Evolutionary conservation across 1,284 basidiomycete genomes (phyloP), one percentile per base, ranked within the genome.

Genomic region (Salmacisia buchloeana): DNA sequence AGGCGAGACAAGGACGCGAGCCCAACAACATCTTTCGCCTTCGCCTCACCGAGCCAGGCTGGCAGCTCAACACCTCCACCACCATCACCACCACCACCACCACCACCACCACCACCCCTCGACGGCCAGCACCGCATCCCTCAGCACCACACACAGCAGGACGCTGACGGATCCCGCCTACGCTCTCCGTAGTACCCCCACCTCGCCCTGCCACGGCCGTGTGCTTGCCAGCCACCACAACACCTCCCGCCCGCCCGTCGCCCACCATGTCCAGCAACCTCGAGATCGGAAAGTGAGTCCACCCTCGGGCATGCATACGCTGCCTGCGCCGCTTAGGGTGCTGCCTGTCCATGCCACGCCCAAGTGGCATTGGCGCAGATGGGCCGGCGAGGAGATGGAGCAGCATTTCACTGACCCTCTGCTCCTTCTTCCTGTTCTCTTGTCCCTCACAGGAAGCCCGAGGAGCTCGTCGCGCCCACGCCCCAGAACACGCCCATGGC

Each of bases 401-500:
- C 39, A 15, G 39, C 39, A 5, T 15, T 18, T 4, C 15, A 5
- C 46, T 27, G 29, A 25, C 46, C 6, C 5, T 9, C 23, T 27
- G 7, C 46, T 52, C 21, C 18, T 18, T 4, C 27, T 5, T 52
- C 5, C 5, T 52, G 45, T 27, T 5, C 23, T 23, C 15, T 46
- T 27, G 39, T 31, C 49, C 33, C 56, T 36, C 21, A 13, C 36
- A 38, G 34, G 56, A 36, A 36, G 56, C 21, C 56, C 34, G 56
- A 58, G 23, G 74, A 80, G 65, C 62, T 69, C 49, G 76, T 81
- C 64, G 89, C 89, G 3, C 89, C 89, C 23, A 91, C 89, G 25
- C 89, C 89, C 15, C 88, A 89, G 80, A 91, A 91, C 83, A 90
- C 89, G 15, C 89, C 89, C 18, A 83, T 90, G 73, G 85, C 83